phyloP scores from a whole-genome alignment of 495 filamentous ascomycete genomes.

The Aspergillus cristatus region DNA sequence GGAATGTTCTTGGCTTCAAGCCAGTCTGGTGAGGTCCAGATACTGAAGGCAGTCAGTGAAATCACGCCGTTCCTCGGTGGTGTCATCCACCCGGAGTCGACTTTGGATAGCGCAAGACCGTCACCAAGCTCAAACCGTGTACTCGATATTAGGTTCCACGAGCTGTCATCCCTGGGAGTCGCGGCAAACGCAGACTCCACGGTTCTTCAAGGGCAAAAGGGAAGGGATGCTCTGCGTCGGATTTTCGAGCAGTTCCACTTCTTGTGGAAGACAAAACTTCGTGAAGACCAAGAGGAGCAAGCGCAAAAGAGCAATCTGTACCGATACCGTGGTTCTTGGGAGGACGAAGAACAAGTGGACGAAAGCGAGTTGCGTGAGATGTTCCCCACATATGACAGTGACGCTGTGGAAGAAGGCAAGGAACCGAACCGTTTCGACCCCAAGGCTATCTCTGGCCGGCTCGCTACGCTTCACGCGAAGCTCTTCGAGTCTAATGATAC shows the following conservation, averaged over 20 bases:
- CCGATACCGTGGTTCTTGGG: conserved; percentile 64
- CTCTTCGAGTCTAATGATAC: conserved; percentile 31
- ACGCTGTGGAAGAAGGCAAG: conserved; percentile 22
- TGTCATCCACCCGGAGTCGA: conserved; percentile 16
- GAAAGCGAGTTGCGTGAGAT: conserved; percentile 67
- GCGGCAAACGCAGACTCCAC: conserved; percentile 27
- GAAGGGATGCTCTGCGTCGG: conserved; percentile 26
- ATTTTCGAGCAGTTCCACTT: conserved; percentile 63
- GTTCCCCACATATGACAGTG: conserved; percentile 68
- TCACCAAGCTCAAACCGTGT: conserved; percentile 27
- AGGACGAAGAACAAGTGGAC: conserved; percentile 66
- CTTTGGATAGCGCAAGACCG: conserved; percentile 8
- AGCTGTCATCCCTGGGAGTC: conserved; percentile 29
- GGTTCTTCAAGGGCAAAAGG: conserved; percentile 17
- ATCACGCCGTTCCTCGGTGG: conserved; percentile 59
- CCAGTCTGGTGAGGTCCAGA: conserved; percentile 13
- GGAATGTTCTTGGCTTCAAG: conserved; percentile 54
- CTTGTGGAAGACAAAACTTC: conserved; percentile 67
- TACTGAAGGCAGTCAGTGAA: conserved; percentile 32
- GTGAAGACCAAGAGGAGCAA: conserved; percentile 61
- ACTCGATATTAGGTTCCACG: conserved; percentile 36
- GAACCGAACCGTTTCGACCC: conserved; percentile 24
- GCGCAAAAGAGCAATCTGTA: conserved; percentile 67
- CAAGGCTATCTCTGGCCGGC: conserved; percentile 34
- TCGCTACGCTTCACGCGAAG: conserved; percentile 45